Conservation (phyloP, 805 yeast genomes). For the Suhomyces xylopsoci region DNA sequence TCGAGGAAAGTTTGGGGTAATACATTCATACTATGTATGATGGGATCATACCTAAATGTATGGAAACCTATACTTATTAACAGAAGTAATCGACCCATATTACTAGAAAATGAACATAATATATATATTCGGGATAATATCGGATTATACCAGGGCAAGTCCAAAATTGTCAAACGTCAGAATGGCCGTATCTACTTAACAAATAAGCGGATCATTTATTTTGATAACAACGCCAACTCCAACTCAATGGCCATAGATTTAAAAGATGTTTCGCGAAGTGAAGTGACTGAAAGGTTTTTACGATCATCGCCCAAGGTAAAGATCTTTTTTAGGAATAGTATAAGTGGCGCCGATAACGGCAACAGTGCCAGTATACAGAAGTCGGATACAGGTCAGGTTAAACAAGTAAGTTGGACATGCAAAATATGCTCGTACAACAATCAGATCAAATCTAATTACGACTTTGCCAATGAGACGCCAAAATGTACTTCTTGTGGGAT, state of each 20-base stretch:
- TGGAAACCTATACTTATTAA: slow-evolving; percentile 40
- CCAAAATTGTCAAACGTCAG: slow-evolving; percentile 61
- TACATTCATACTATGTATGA: neutral
- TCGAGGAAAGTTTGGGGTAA: neutral
- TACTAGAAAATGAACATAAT: slow-evolving; percentile 29
- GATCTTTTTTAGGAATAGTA: slow-evolving; percentile 17
- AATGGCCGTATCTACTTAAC: slow-evolving; percentile 80
- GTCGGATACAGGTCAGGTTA: neutral
- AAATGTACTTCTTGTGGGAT: slow-evolving; percentile 42
- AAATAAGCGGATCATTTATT: slow-evolving; percentile 65
- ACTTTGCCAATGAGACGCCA: slow-evolving; percentile 16
- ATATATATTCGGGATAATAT: slow-evolving; percentile 41
- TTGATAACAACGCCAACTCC: slow-evolving; percentile 49
- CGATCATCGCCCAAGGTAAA: slow-evolving; percentile 78
- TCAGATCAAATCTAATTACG: slow-evolving; percentile 17
- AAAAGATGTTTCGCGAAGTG: slow-evolving; percentile 37
- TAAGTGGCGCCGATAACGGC: neutral
- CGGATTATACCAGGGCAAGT: slow-evolving; percentile 78
- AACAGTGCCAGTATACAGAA: neutral
- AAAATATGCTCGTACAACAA: slow-evolving; percentile 83
- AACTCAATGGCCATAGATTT: slow-evolving; percentile 50
- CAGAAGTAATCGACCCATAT: slow-evolving; percentile 38
- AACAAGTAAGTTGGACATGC: slow-evolving; percentile 61
- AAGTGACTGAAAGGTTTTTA: slow-evolving; percentile 54
- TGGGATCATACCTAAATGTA: slow-evolving; percentile 15